These are phyloP conservation scores for Gaeumannomyces sp. DNA, from an alignment of 2,329 filamentous ascomycete genomes.

Conservation along the genomic window DNA sequence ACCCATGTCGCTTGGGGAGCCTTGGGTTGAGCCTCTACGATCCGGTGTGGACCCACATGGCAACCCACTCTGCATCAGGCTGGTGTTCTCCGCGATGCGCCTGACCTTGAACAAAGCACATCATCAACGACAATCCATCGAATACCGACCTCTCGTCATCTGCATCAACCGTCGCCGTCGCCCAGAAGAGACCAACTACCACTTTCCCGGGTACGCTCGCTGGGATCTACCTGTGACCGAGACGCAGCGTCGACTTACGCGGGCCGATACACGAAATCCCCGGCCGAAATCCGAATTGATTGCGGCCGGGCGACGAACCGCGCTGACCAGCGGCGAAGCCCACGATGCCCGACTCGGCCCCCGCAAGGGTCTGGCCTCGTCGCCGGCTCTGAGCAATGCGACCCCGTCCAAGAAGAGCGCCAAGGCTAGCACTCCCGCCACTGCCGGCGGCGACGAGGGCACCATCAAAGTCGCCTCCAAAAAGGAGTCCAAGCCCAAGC, in stretches of 20 bases:
- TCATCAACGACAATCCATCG: conserved; percentile 23
- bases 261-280: not conserved
- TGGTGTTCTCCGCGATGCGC: not conserved
- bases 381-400: conserved; percentile 13
- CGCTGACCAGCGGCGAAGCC: conserved; percentile 3
- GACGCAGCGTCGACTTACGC: not conserved
- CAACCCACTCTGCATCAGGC: not conserved
- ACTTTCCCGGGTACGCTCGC: not conserved
- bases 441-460: conserved; percentile 42
- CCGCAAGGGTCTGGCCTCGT: conserved; percentile 23
- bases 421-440: conserved; percentile 22
- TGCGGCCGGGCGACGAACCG: not conserved
- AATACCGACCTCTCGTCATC: conserved; percentile 13
- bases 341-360: conserved; percentile 21
- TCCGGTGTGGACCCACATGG: not conserved
- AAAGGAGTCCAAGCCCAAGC: conserved; percentile 38
- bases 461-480: conserved; percentile 60
- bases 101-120: conserved; percentile 25
- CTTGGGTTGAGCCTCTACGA: not conserved
- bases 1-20: no score
- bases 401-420: conserved; percentile 31
- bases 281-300: not conserved
- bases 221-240: not conserved
- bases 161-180: not conserved
- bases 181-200: not conserved